Base-by-base conservation (phyloP, 75 land plant genomes). In the Picea sitchensis region DNA sequence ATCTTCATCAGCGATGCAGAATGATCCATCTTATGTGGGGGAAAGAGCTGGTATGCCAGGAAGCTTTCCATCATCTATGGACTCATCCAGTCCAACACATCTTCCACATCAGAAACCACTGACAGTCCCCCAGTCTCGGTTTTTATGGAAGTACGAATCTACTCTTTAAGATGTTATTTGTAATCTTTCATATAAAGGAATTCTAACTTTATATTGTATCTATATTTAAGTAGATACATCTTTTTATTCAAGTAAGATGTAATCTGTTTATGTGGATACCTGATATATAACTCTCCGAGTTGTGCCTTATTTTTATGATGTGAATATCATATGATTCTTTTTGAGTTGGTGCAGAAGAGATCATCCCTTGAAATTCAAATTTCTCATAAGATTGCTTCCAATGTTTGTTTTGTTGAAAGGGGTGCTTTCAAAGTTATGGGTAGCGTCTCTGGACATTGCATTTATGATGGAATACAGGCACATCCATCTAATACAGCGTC, bases 401-500 rank as follows among this genome's bases (percentile, higher is more conserved):
- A 38, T 18, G n/a, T 38, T 69, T 36, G 18, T 36, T 69, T 11
- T 69, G 47, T 69, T 69, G 54, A 26, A 26, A 68, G 72, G 47
- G 72, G 72, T 68, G 6, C 72, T 68, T 68, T 68, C 72, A 68
- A 68, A 31, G 41, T 14, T 38, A 20, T 68, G 7, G 72, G 32
- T 14, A 36, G 17, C 36, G 51, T 4, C 8, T 5, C 7, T 14
- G 36, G 47, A 68, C 41, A 32, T 32, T 4, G 0, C 72, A 68
- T 34, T 34, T 68, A 68, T 36, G 47, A 1, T 68, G 72, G 79
- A 58, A 14, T 85, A 26, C 60, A 21, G 9, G 87, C 85, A 23
- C 85, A 88, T 58, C 64, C 86, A 32, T 88, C 90, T 2, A 83
- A 17, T 71, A 78, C 61, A 80, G 90, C 87, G 59, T 77, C 83